A percentile compares a stretch with the other conserved stretches of the same genome.
These are phyloP conservation scores for Saccharomycopsis sp. DNA, from an alignment of 805 yeast species.

Conservation along the genomic window DNA sequence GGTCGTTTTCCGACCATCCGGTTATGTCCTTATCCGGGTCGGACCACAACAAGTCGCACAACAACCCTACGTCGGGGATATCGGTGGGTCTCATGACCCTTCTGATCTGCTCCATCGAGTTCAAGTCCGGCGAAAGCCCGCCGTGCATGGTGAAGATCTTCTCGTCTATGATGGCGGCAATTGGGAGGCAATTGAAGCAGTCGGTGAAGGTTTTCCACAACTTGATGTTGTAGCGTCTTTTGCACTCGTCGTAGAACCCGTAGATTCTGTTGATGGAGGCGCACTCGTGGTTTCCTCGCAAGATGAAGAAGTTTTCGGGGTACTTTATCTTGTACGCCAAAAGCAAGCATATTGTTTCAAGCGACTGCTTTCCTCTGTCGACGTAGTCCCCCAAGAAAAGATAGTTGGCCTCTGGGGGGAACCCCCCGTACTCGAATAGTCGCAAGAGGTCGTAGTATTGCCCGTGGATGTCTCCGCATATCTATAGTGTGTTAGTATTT, in stretches of 20 bases:
- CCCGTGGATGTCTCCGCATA: slow-evolving; percentile 98
- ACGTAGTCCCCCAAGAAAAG: slow-evolving; percentile 95
- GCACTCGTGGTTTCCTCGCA: slow-evolving; percentile 98
- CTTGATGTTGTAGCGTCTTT: slow-evolving; percentile 95
- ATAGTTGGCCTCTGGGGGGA: slow-evolving; percentile 98
- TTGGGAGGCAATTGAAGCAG: slow-evolving; percentile 96
- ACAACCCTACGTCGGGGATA: slow-evolving; percentile 94
- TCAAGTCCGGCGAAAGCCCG: slow-evolving; percentile 94
- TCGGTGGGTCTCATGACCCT: slow-evolving; percentile 99
- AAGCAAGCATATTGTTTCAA: slow-evolving; percentile 90
- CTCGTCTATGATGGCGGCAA: slow-evolving; percentile 97
- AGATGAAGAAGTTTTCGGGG: slow-evolving; percentile 94
- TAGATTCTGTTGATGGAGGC: slow-evolving; percentile 96
- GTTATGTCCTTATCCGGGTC: slow-evolving; percentile 98
- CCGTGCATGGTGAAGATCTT: slow-evolving; percentile 99
- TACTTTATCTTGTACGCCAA: slow-evolving; percentile 96
- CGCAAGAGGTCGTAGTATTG: slow-evolving; percentile 95
- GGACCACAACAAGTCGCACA: slow-evolving; percentile 96
- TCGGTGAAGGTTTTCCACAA: slow-evolving; percentile 98
- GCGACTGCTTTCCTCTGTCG: slow-evolving; percentile 96
- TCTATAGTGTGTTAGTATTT: too few relatives aligned
- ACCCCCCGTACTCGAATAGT: slow-evolving; percentile 95
- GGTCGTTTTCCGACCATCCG: slow-evolving; percentile 98
- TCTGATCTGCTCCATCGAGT: slow-evolving; percentile 97
- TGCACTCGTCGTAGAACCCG: slow-evolving; percentile 98